Base-by-base conservation (phyloP, 768 basidiomycete species). In the Tricholoma sp. region DNA sequence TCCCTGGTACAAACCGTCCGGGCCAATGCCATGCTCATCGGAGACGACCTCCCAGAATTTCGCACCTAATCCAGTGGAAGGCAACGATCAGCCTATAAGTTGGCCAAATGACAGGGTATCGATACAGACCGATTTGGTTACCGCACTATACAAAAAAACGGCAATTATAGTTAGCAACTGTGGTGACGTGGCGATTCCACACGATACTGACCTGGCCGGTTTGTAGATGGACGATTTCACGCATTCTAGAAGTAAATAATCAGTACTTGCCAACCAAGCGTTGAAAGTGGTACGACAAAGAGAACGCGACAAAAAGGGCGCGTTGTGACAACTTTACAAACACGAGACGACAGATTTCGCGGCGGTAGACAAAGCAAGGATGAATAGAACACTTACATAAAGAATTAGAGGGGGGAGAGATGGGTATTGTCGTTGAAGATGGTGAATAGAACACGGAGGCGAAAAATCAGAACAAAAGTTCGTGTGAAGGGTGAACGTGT, bases 181-280 rank as follows among this genome's bases (percentile, higher is more conserved):
- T 24, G 54, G 32, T 19, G 57, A 35, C 54, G 29, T 9, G 55
- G 50, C 12, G n/a, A 24, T 31, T 37, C 22, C 32, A 34, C 55
- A 59, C 50, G 32, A 51, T 52, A 71, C 79, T 66, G 68, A 93
- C 93, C 85, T 97, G 96, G 79, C 96, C 96, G 63, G 96, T 98
- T 76, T 98, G 96, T 70, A 98, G 86, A 79, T 98, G 96, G 73
- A 98, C 95, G 77, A 98, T 98, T 87, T 98, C 95, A 82, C 95
- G 91, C 91, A 93, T 94, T 82, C 91, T 93, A 66, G 45, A 69
- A 66, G 61, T 68, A 61, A 65, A 69, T 71, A 49, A 66, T 74
- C 63, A 74, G 71, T 54, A 59, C 62, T 59, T 62, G 59, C 54
- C 52, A 66, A 58, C 57, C 47, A 59, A 52, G 55, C 55, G 55